Evolutionary conservation across 1,284 basidiomycete genomes (phyloP).

Genomic region (Hemileia vastatrix): DNA sequence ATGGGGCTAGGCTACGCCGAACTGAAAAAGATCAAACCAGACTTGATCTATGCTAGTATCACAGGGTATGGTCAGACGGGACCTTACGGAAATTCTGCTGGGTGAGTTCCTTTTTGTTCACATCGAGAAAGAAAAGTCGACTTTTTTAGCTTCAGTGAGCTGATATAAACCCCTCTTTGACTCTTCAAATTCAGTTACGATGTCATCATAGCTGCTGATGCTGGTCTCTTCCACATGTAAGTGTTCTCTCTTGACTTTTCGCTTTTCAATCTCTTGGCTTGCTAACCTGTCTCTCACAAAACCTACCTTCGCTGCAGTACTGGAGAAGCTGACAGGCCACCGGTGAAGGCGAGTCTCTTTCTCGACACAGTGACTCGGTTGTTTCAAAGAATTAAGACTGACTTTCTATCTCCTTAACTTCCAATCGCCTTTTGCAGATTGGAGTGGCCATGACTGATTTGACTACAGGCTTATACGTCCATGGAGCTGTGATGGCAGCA

Average conservation of each 20-base stretch:
- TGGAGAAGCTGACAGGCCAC: constrained; percentile 74
- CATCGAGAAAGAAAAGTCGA: not conserved
- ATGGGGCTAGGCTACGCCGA: constrained; percentile 81
- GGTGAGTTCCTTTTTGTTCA: constrained; percentile 38
- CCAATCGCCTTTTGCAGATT: constrained; percentile 18
- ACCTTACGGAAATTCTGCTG: constrained; percentile 68
- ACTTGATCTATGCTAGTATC: constrained; percentile 78
- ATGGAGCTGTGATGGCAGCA: constrained; percentile 84
- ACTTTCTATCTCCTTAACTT: not conserved
- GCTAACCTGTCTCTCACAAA: too few species aligned
- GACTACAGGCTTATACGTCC: constrained; percentile 83
- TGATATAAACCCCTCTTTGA: too few species aligned
- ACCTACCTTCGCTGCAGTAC: constrained; percentile 53
- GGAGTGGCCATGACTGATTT: constrained; percentile 77
- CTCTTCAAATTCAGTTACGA: too few species aligned
- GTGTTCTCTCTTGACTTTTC: constrained; percentile 7
- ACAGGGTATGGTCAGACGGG: constrained; percentile 92
- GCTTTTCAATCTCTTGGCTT: too few species aligned
- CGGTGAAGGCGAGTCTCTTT: constrained; percentile 56
- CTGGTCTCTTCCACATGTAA: constrained; percentile 86
- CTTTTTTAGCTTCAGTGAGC: not conserved
- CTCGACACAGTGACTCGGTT: constrained; percentile 47
- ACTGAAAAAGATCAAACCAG: constrained; percentile 66
- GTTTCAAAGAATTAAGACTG: constrained; percentile 46
- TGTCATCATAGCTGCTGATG: constrained; percentile 80